Conservation (phyloP, 148 eudicot species). For the Arctostaphylos glauca region DNA sequence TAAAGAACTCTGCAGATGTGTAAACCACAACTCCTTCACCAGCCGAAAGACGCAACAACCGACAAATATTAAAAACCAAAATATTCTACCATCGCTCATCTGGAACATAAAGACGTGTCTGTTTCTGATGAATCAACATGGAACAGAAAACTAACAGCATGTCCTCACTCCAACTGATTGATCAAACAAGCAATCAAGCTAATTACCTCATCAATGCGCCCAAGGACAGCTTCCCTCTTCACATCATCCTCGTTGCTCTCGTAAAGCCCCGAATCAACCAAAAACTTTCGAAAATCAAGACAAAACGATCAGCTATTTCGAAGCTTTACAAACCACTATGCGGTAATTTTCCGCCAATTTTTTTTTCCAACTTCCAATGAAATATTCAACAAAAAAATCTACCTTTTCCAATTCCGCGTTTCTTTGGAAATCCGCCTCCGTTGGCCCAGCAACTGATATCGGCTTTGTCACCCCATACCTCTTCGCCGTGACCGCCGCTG, state of each 20-base stretch:
- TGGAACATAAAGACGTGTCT: background rate
- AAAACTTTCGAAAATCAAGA: conserved; percentile 31
- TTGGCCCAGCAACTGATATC: conserved; percentile 58
- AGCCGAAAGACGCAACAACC: background rate
- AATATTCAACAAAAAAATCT: background rate
- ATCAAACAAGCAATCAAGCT: background rate
- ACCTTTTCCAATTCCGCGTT: conserved; percentile 59
- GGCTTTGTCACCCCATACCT: conserved; percentile 51
- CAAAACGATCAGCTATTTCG: background rate
- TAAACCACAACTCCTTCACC: background rate
- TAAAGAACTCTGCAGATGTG: background rate
- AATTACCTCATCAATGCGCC: conserved; percentile 56
- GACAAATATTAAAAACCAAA: background rate
- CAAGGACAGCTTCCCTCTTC: conserved; percentile 56
- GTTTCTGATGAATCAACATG: background rate
- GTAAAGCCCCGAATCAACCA: conserved; percentile 54
- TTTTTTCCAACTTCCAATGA: background rate
- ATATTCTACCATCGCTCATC: background rate
- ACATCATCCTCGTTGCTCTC: conserved; percentile 53
- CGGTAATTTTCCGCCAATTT: background rate
- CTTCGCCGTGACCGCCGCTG: conserved; percentile 14
- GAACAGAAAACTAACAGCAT: background rate
- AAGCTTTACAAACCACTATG: background rate
- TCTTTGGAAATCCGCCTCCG: conserved; percentile 52
- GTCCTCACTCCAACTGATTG: background rate